Conservation (phyloP, 2,329 filamentous ascomycete species). For the Fusarium anguioides region DNA sequence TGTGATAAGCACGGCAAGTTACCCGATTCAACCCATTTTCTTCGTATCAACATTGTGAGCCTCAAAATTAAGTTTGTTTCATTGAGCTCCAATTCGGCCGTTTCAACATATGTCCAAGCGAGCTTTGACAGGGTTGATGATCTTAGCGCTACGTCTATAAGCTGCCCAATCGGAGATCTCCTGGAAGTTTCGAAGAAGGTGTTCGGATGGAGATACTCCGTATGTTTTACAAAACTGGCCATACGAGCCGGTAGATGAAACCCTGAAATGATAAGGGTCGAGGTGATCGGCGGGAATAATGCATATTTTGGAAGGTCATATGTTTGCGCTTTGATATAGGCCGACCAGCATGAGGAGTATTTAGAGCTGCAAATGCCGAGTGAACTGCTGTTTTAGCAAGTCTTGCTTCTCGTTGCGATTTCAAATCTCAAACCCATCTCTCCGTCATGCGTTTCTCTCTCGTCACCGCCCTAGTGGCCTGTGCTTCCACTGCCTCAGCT, state of each 20-base stretch:
- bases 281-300: constrained; percentile 8
- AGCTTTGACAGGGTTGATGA: background rate
- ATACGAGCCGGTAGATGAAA: constrained; percentile 18
- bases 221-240: constrained; percentile 12
- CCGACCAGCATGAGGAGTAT: background rate
- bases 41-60: too few relatives aligned
- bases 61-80: constrained; percentile 1
- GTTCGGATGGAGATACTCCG: constrained; percentile 19
- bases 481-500: constrained; percentile 50
- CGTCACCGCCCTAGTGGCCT: constrained; percentile 44
- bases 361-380: background rate
- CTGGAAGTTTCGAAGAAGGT: background rate
- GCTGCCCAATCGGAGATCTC: constrained; percentile 3
- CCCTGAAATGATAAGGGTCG: constrained; percentile 6
- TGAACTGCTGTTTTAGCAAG: background rate
- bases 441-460: constrained; percentile 51
- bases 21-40: too few relatives aligned
- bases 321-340: background rate
- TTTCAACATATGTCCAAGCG: background rate
- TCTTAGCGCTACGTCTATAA: background rate
- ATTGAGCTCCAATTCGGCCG: background rate
- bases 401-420: background rate
- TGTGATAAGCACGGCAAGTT: background rate
- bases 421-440: background rate
- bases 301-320: background rate